A percentile compares a stretch with the other conserved stretches of the same genome.
phyloP scores from a whole-genome alignment of 805 yeast species.

The Zygosaccharomyces lentus region DNA sequence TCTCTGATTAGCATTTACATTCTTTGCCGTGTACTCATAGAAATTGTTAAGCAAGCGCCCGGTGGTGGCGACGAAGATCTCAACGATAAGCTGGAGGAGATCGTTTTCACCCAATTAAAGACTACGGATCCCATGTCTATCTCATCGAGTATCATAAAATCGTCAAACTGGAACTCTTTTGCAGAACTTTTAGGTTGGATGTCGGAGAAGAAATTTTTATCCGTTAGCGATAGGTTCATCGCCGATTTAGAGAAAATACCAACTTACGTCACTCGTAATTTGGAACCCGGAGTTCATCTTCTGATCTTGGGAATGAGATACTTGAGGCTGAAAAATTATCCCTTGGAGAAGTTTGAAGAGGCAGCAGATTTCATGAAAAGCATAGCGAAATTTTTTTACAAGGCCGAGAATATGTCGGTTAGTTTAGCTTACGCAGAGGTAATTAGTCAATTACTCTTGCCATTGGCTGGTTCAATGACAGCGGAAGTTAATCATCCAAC shows the following conservation, averaged over 20 bases:
- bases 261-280: constrained; percentile 42
- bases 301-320: constrained; percentile 91
- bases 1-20: constrained; percentile 83
- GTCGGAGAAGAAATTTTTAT: constrained; percentile 77
- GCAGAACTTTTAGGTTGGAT: constrained; percentile 86
- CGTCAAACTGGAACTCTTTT: constrained; percentile 90
- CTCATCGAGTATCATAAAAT: constrained; percentile 66
- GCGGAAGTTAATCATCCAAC: constrained; percentile 96
- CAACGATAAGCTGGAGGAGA: constrained; percentile 79
- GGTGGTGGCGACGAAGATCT: constrained; percentile 71
- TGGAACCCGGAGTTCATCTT: constrained; percentile 61
- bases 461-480: constrained; percentile 78
- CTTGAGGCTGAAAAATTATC: constrained; percentile 71
- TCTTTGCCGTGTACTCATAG: constrained; percentile 85
- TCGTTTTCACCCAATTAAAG: constrained; percentile 82
- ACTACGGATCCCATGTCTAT: constrained; percentile 76
- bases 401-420: constrained; percentile 60
- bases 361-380: constrained; percentile 87
- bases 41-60: constrained; percentile 84
- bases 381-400: constrained; percentile 73
- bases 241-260: constrained; percentile 88
- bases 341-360: constrained; percentile 87
- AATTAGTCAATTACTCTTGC: constrained; percentile 65
- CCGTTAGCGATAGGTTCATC: constrained; percentile 89
- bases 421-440: constrained; percentile 82